Conservation (phyloP, 345 rosid genomes). For the Brassica rapa region DNA sequence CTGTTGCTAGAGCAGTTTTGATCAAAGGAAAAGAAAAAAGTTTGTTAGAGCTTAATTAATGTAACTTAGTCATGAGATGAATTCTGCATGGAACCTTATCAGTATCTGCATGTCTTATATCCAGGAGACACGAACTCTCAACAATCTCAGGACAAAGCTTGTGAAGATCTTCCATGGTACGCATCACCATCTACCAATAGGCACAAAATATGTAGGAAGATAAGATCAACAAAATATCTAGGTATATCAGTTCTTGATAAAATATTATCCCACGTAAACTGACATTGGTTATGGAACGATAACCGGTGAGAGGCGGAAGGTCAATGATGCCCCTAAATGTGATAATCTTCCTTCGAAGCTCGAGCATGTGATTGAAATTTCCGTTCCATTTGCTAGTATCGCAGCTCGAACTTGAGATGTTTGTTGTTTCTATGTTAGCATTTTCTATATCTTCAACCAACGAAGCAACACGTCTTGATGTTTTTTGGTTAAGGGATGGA, state of each 20-base stretch:
- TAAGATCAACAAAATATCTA: neutral
- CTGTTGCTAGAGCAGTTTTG: constrained; percentile 36
- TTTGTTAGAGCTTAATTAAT: too few relatives aligned
- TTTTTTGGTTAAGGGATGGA: constrained; percentile 2
- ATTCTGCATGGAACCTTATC: constrained; percentile 52
- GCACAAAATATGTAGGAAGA: neutral
- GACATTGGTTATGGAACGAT: constrained; percentile 53
- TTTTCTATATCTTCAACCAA: constrained; percentile 11
- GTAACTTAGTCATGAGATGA: neutral
- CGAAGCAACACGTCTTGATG: constrained; percentile 8
- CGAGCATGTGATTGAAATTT: constrained; percentile 52
- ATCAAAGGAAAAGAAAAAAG: neutral
- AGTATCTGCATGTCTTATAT: constrained; percentile 45
- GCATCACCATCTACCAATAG: constrained; percentile 49
- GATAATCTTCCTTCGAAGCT: constrained; percentile 62
- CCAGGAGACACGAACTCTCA: constrained; percentile 39
- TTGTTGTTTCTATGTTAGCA: constrained; percentile 34
- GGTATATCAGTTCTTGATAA: neutral
- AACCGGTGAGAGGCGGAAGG: constrained; percentile 53
- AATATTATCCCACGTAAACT: neutral
- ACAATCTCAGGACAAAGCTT: constrained; percentile 58
- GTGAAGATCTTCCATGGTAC: constrained; percentile 68
- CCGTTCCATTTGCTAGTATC: constrained; percentile 40
- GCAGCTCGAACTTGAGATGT: constrained; percentile 30
- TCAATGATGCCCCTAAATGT: constrained; percentile 61